Evolutionary conservation across 164 flowering plant species (phyloP).

Genomic region (Aristolochia fimbriata): DNA sequence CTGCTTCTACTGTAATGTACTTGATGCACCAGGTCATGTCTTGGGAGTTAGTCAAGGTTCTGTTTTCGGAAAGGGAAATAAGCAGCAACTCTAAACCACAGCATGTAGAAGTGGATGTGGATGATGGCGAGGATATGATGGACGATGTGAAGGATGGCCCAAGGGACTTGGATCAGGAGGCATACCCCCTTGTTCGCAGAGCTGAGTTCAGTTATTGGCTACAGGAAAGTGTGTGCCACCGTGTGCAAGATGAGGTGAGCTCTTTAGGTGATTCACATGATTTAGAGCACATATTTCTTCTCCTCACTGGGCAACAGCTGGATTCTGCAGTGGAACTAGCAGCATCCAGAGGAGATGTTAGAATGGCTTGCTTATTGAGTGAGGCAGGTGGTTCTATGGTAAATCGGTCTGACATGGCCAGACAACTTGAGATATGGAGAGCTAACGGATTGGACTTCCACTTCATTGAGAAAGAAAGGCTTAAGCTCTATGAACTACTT

Average conservation of each 20-base stretch:
- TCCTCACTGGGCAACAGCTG: conserved; percentile 76
- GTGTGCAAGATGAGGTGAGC: conserved; percentile 78
- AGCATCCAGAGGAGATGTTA: conserved; percentile 79
- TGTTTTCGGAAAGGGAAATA: conserved; percentile 55
- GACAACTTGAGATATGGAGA: conserved; percentile 79
- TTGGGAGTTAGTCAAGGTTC: conserved; percentile 94
- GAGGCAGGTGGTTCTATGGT: conserved; percentile 89
- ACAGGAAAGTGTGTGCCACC: conserved; percentile 88
- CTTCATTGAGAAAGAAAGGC: conserved; percentile 74
- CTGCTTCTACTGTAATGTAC: conserved; percentile 42
- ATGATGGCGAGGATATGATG: conserved; percentile 78
- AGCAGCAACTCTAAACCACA: conserved; percentile 23
- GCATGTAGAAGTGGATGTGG: conserved; percentile 37
- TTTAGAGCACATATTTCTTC: conserved; percentile 62
- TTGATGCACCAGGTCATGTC: conserved; percentile 85
- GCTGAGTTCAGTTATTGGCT: conserved; percentile 95
- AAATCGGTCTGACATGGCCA: conserved; percentile 62
- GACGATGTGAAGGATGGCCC: conserved; percentile 53
- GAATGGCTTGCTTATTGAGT: conserved; percentile 86
- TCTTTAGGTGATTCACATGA: conserved; percentile 49
- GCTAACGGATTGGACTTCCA: conserved; percentile 76
- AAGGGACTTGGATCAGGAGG: conserved; percentile 56
- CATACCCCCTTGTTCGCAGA: conserved; percentile 76
- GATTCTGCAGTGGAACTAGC: conserved; percentile 85
- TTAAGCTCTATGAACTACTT: conserved; percentile 76